Conservation (phyloP, 768 basidiomycete species). For the Suillus subalutaceus region DNA sequence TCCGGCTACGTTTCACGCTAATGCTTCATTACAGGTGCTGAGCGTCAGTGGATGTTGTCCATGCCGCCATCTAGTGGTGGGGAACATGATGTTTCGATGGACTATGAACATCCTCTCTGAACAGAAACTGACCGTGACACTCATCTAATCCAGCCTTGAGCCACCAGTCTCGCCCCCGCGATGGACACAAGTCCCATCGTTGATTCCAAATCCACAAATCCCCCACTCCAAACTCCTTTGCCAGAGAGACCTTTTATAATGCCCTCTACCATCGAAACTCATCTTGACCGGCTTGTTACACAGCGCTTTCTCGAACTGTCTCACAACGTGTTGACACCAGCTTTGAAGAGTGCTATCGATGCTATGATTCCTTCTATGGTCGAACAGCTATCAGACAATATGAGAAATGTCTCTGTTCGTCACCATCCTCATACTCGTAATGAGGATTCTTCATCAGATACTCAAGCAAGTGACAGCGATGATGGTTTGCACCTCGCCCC, state of each 20-base stretch:
- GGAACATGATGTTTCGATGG: too few species aligned
- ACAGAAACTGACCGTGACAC: too few species aligned
- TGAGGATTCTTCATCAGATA: background rate
- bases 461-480: background rate
- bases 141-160: too few species aligned
- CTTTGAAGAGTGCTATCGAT: background rate
- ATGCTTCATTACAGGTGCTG: too few species aligned
- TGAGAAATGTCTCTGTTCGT: background rate
- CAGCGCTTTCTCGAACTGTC: background rate
- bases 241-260: background rate
- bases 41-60: too few species aligned
- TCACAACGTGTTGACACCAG: background rate
- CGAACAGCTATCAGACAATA: background rate
- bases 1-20: too few species aligned
- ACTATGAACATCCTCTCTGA: too few species aligned
- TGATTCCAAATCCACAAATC: background rate
- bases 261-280: background rate
- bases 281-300: background rate
- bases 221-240: background rate
- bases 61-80: too few species aligned
- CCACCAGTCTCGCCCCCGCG: too few species aligned
- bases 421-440: background rate
- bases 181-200: background rate
- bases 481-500: background rate
- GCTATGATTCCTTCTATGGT: background rate